A percentile compares a stretch with the other conserved stretches of the same genome.
Evolutionary conservation across 768 basidiomycete species (phyloP).

Genomic region (Imleria badia): DNA sequence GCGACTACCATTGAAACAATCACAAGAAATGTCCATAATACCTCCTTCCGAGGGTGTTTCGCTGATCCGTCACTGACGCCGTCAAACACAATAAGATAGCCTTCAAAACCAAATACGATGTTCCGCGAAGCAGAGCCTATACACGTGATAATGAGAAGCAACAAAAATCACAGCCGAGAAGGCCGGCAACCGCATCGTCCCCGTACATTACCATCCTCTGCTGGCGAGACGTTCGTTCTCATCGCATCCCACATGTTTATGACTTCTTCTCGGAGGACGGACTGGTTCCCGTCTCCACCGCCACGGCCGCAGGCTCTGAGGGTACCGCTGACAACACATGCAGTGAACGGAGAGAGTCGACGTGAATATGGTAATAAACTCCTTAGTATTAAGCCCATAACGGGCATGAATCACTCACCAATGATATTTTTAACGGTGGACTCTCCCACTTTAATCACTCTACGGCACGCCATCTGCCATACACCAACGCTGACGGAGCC

Average conservation of each 20-base stretch:
- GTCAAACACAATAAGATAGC: not conserved
- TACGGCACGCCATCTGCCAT: constrained; percentile 93
- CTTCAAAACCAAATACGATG: not conserved
- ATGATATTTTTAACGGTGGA: constrained; percentile 64
- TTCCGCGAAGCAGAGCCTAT: constrained; percentile 11
- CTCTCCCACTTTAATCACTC: constrained; percentile 80
- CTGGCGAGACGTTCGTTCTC: not conserved
- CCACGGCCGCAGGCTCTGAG: constrained; percentile 20
- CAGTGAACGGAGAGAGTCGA: not conserved
- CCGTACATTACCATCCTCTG: constrained; percentile 4
- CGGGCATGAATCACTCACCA: constrained; percentile 33
- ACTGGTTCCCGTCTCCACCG: constrained; percentile 13
- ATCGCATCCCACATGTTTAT: constrained; percentile 9
- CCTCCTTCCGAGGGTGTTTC: constrained; percentile 4
- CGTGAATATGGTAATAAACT: not conserved
- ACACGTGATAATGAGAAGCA: constrained; percentile 19
- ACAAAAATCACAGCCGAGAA: not conserved
- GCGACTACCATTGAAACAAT: not conserved
- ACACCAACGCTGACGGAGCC: constrained; percentile 91
- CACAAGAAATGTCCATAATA: not conserved
- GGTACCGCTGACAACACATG: constrained; percentile 9
- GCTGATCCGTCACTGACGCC: not conserved
- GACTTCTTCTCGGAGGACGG: constrained; percentile 18
- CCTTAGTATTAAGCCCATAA: not conserved
- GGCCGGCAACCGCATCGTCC: not conserved